Percentiles rank a stretch among this genome's conserved stretches.
Evolutionary conservation across 2,329 filamentous ascomycete genomes (phyloP).

Genomic region (Curvularia sp.): DNA sequence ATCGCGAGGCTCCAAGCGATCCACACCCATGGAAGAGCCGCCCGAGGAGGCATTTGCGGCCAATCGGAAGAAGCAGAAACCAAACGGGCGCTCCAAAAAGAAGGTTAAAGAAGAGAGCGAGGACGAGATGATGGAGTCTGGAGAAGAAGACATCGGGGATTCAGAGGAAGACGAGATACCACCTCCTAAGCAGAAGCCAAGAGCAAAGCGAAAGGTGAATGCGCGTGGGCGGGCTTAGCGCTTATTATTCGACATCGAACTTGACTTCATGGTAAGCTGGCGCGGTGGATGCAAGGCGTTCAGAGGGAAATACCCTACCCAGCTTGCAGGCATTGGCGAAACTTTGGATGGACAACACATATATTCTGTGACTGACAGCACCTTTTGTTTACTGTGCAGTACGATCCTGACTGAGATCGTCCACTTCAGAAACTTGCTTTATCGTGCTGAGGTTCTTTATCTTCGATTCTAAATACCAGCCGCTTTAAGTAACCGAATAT

Average conservation of each 20-base stretch:
- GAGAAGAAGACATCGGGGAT: constrained; percentile 37
- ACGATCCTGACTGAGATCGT: not conserved
- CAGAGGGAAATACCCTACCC: not conserved
- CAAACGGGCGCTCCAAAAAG: constrained; percentile 25
- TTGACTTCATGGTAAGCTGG: not conserved
- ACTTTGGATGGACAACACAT: too few relatives aligned
- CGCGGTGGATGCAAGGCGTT: constrained; percentile 12
- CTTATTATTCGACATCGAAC: constrained; percentile 13
- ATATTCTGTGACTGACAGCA: not conserved
- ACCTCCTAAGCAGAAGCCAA: constrained; percentile 30
- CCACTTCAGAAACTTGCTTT: not conserved
- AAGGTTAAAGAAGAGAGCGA: constrained; percentile 31
- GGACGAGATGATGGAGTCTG: constrained; percentile 32
- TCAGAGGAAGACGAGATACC: constrained; percentile 35
- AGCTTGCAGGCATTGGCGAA: constrained; percentile 12
- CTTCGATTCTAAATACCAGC: not conserved
- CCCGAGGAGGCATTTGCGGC: constrained; percentile 68
- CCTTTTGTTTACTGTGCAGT: not conserved
- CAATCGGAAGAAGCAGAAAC: constrained; percentile 43
- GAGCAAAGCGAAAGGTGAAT: constrained; percentile 23
- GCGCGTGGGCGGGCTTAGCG: constrained; percentile 27
- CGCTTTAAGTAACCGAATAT: not conserved
- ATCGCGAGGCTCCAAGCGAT: constrained; percentile 56
- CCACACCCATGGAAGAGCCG: constrained; percentile 59
- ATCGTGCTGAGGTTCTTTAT: not conserved